Evolutionary conservation across 2,329 filamentous ascomycete genomes (phyloP).

Genomic region (Colletotrichum tropicale): DNA sequence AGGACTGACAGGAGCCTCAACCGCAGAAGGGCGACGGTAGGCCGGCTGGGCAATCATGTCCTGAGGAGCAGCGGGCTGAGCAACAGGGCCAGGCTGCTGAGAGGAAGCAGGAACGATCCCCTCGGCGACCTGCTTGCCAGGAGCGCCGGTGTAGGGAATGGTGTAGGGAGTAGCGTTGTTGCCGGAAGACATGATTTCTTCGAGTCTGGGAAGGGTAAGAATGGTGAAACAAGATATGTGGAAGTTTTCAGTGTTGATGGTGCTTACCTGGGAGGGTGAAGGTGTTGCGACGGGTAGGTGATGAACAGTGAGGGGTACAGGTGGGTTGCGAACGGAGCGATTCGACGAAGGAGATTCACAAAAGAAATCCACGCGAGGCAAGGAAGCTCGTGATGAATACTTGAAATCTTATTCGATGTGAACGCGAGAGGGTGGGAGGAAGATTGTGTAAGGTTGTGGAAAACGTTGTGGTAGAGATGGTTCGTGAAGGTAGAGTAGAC

Average conservation of each 20-base stretch:
- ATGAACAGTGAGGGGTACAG: neutral
- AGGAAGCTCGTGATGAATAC: neutral
- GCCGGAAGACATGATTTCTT: neutral
- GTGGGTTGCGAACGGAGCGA: neutral
- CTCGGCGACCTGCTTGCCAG: conserved; percentile 23
- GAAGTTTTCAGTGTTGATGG: neutral
- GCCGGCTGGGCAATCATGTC: neutral
- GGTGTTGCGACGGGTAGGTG: neutral
- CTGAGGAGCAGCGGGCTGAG: neutral
- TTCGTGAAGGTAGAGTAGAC: neutral
- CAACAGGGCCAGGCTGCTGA: neutral
- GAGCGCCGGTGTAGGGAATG: conserved; percentile 28
- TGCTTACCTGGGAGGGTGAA: neutral
- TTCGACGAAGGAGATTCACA: neutral
- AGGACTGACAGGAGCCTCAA: neutral
- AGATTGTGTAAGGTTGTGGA: neutral
- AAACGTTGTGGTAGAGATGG: neutral
- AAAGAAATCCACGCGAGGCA: neutral
- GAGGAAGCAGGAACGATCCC: conserved; percentile 7
- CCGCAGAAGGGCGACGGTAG: neutral
- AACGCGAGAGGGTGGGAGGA: neutral
- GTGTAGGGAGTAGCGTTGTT: conserved; percentile 29
- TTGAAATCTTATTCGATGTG: neutral
- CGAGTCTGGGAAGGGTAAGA: neutral
- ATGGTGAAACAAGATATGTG: neutral